Base-by-base conservation (phyloP, 2,329 filamentous ascomycete species). In the Bipolaris gigantea region DNA sequence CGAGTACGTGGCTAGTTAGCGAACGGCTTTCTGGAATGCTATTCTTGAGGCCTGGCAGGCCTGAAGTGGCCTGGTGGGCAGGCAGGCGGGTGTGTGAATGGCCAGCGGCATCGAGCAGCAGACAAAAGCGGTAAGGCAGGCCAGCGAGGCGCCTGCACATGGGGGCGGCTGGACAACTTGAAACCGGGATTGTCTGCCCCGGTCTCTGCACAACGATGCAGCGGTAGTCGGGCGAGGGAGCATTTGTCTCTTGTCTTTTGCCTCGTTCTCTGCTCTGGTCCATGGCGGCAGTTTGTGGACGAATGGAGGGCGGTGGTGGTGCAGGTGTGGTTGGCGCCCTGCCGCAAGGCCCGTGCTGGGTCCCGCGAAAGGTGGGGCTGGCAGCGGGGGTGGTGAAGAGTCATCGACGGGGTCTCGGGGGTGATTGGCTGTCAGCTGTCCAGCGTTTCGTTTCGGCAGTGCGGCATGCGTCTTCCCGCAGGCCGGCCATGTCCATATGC, bases 91-190 rank as follows among this genome's bases (percentile, higher is more conserved):
- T 50, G 42, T 60, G 47, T 72, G 57, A 72, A 54, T 73, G 68
- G 71, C 61, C 58, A 56, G 48, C 47, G 52, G 51, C 44, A 50
- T 60, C 62, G 63, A 55, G 61, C 58, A 64, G 64, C 58, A 64
- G 59, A 61, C 52, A 52, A 44, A 54, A 58, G 54, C 60, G 59
- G 63, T 54, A 65, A 57, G 25, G 57, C 51, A 47, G 55, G 45
- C 50, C 46, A 66, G 69, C 69, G 64, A 71, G 48, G 69, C 71
- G 71, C 72, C 66, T 70, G 65, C 65, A 63, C 55, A 55, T 53
- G 62, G 64, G 69, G 71, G 23, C 70, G 71, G 68, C 60, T 73
- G 67, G 71, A 54, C 60, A 68, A 62, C 57, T 59, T 73, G 70
- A 73, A 74, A 74, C 71, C 64, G 64, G 65, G 61, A 60, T 59